Evolutionary conservation across 1,139 yeast species (phyloP).

Genomic region (Saccharomyces pastorianus): DNA sequence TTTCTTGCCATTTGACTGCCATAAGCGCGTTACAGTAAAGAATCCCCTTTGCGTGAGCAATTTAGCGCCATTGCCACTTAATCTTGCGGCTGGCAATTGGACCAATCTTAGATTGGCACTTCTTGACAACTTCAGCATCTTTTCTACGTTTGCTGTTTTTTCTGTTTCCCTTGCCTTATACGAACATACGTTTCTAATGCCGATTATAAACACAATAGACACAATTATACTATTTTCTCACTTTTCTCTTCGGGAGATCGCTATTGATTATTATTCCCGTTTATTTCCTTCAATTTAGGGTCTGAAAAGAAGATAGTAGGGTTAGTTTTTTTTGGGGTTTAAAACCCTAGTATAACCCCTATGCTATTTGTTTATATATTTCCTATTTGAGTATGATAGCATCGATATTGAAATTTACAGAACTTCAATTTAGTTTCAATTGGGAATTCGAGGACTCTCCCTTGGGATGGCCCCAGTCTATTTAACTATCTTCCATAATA

Average conservation of each 20-base stretch:
- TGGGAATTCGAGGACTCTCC: background rate
- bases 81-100: background rate
- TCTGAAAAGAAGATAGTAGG: background rate
- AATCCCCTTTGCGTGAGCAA: background rate
- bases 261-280: background rate
- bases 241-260: slow-evolving; percentile 1
- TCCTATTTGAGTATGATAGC: slow-evolving; percentile 2
- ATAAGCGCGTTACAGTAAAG: background rate
- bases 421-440: background rate
- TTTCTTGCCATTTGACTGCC: slow-evolving; percentile 17
- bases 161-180: background rate
- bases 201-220: background rate
- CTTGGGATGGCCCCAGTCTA: background rate
- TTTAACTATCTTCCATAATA: background rate
- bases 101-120: background rate
- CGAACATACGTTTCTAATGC: background rate
- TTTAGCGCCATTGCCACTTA: background rate
- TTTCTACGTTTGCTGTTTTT: background rate
- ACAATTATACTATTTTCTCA: slow-evolving; percentile 1
- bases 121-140: background rate
- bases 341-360: background rate
- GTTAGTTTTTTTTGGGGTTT: background rate
- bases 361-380: slow-evolving; percentile 2
- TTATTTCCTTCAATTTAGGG: slow-evolving; percentile 1
- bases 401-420: background rate